Percentiles rank a stretch among this genome's conserved stretches.
Conservation (phyloP, 2,329 filamentous ascomycete species). For the Knufia petricola region DNA sequence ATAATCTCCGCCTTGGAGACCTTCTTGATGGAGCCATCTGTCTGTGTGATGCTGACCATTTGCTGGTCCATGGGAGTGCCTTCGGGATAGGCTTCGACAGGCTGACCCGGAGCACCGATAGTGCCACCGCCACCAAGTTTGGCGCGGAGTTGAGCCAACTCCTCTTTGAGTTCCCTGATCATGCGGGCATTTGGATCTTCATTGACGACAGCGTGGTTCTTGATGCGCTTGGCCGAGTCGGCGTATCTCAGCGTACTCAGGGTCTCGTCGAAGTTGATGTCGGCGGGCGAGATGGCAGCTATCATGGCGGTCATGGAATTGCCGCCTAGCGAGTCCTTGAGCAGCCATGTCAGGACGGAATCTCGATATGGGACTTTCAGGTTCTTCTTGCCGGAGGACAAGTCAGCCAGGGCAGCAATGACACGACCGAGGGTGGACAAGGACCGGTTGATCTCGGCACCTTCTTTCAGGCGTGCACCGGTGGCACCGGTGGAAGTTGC, state of each 20-base stretch:
- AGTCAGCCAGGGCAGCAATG: conserved; percentile 86
- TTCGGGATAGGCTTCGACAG: conserved; percentile 79
- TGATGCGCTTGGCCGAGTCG: conserved; percentile 96
- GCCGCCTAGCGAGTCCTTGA: conserved; percentile 93
- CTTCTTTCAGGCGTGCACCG: conserved; percentile 88
- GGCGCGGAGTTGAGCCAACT: conserved; percentile 71
- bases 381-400: conserved; percentile 73
- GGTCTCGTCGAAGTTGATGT: conserved; percentile 98
- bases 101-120: conserved; percentile 35
- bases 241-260: conserved; percentile 91
- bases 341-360: conserved; percentile 87
- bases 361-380: conserved; percentile 91
- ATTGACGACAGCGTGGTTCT: conserved; percentile 99
- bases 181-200: conserved; percentile 98
- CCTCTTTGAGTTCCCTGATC: conserved; percentile 96
- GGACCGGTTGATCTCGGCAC: conserved; percentile 96
- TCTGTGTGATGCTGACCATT: conserved; percentile 82
- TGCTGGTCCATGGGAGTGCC: conserved; percentile 91
- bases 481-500: conserved; percentile 96
- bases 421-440: conserved; percentile 93
- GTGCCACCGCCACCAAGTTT: conserved; percentile 60
- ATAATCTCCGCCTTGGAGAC: conserved; percentile 98
- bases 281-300: conserved; percentile 92
- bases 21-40: conserved; percentile 81
- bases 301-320: conserved; percentile 99